Base-by-base conservation (phyloP, 1,284 basidiomycete genomes). In the Sporisorium sorghi region DNA sequence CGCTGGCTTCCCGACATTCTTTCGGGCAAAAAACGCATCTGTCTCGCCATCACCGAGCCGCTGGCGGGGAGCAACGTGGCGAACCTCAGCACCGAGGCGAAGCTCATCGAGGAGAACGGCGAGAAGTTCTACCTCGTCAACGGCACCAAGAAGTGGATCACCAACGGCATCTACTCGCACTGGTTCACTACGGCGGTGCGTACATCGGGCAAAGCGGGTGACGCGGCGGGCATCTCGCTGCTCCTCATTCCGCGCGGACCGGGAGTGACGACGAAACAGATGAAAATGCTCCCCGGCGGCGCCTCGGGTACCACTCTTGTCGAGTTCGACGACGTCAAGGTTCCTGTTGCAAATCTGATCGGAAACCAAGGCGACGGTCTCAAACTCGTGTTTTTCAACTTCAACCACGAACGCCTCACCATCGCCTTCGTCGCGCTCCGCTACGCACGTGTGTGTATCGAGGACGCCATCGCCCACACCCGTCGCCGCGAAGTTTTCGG, bases 111-210 rank as follows among this genome's bases (percentile, higher is more conserved):
- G 12, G 84, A 85, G 44, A 80, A 83, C 23, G 71, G 71, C 10
- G 61, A 69, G 12, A 78, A 82, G 76, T 76, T 79, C 54, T 86
- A 85, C 78, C 73, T 86, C 23, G 85, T 86, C 62, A 85, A 83
- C 40, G 85, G 85, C 6, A 55, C 39, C 61, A 85, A 85, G 67
- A 85, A 84, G 61, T 82, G 80, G 84, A 85, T 84, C 69, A 85
- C 83, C 14, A 71, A 79, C 50, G 79, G 80, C 30, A 84, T 85
- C 61, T 84, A 80, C 46, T 77, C 79, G 23, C 81, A 78, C 61
- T 79, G 55, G 35, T 79, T 80, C 53, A 83, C 79, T n/a, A 82
- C 81, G 3, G 82, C 84, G 0, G 85, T 85, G 11, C 77, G 85
- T n/a, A 85, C 85, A 0, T 83, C 81, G 2, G 85, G 84, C 42